phyloP scores from a whole-genome alignment of 169 alveolate species.

The Perkinsus olseni region DNA sequence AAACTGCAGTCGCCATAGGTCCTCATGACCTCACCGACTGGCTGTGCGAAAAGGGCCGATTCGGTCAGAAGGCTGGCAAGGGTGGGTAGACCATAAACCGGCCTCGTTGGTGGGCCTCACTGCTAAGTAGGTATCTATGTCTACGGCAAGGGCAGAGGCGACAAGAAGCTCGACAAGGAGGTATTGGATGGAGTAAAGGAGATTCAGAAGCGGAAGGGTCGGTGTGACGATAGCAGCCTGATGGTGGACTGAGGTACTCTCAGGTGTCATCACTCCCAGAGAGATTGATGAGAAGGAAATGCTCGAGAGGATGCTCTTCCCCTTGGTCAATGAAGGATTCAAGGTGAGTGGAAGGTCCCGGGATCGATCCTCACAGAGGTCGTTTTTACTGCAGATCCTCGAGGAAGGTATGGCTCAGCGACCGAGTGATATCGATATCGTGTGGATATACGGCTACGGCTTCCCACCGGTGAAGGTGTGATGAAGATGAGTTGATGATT shows the following conservation, averaged over 20 bases:
- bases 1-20: slow-evolving; percentile 25
- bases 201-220: slow-evolving; percentile 22
- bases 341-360: slow-evolving; percentile 1
- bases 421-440: slow-evolving; percentile 28
- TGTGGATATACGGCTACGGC: background rate
- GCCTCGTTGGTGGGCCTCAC: background rate
- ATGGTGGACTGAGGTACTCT: background rate
- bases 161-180: slow-evolving; percentile 2
- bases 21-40: slow-evolving; percentile 18
- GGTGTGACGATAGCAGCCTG: background rate
- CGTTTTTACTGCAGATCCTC: slow-evolving; percentile 9
- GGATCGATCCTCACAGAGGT: background rate
- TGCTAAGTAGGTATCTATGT: slow-evolving; percentile 10
- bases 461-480: background rate
- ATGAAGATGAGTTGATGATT: too few relatives aligned
- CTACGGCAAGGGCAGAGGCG: slow-evolving; percentile 2
- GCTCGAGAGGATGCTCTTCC: slow-evolving; percentile 28
- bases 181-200: background rate
- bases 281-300: slow-evolving; percentile 20
- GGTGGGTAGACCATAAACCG: background rate
- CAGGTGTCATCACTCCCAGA: slow-evolving; percentile 22
- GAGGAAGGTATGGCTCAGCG: slow-evolving; percentile 28
- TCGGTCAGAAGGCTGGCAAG: slow-evolving; percentile 25
- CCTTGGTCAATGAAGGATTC: slow-evolving; percentile 36
- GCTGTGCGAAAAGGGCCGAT: slow-evolving; percentile 37